Base-by-base conservation (phyloP, 2,329 filamentous ascomycete genomes). In the Aspergillus aculeatus region DNA sequence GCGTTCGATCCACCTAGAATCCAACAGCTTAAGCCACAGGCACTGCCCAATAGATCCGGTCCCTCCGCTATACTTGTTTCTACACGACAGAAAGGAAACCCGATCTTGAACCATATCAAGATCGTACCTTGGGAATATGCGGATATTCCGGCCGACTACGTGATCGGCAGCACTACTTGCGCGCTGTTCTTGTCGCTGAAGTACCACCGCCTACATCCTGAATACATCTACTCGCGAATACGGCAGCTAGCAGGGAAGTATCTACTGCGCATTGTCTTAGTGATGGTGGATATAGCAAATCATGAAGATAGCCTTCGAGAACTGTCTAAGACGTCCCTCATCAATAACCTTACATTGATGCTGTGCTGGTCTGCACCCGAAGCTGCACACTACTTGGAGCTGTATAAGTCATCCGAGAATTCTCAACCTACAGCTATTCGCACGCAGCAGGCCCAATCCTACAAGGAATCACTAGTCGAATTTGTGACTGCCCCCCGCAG, bases 221-320 rank as follows among this genome's bases (percentile, higher is more conserved):
- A 99, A 77, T 99, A 99, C 80, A 92, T 99, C 69, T 98, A 98
- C 80, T 92, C 89, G 24, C 89, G 95, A 59, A 96, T 99, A 67
- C 89, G 90, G 55, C 86, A 88, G 52, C 81, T 99, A 4, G 90
- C 90, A 54, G 91, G 90, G 54, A 91, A 90, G 77, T 98, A 96
- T 79, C 89, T 88, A 66, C 83, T 99, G 21, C 90, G 95, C 51
- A 83, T 99, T 55, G 79, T 99, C 29, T 83, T 99, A 52, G 88
- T 89, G 21, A 92, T 98, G 86, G 93, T 98, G 26, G 95, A 99
- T 75, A 96, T 99, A 55, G 86, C 89, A 24, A 96, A 96, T 71
- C 95, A 98, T 70, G 92, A 98, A 75, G 92, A 96, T 59, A 85
- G 88, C 4, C 78, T 99, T 54, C 91, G 90, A 66, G 95, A 98